These are phyloP conservation scores for Tagetes patula DNA, from an alignment of 129 eudicot genomes.

Conservation along the genomic window DNA sequence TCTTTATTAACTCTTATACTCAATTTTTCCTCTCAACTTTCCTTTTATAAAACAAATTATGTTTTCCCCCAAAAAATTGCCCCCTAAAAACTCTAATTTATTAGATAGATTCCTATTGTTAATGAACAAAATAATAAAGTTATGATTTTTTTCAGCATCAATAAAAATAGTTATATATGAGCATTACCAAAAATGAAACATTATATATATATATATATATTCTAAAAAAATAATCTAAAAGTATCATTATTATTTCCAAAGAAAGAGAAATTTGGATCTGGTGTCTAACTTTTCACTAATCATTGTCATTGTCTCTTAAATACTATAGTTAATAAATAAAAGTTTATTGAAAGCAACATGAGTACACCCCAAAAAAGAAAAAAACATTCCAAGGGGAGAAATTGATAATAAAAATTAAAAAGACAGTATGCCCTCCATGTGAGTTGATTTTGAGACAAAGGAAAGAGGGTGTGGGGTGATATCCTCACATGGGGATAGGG, in stretches of 20 bases:
- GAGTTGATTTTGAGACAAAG: conserved; percentile 38
- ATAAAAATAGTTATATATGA: not conserved
- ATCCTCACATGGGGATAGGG: conserved; percentile 36
- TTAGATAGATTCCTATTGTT: not conserved
- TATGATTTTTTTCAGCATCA: too few relatives aligned
- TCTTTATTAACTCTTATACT: too few relatives aligned
- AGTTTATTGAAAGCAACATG: conserved; percentile 22
- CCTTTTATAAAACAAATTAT: too few relatives aligned
- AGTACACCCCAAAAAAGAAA: conserved; percentile 25
- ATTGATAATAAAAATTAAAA: conserved; percentile 24
- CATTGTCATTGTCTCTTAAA: conserved; percentile 38
- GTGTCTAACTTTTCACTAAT: conserved; percentile 27
- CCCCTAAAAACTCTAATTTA: too few relatives aligned
- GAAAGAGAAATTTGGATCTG: conserved; percentile 8
- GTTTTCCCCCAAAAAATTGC: too few relatives aligned
- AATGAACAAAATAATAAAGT: not conserved
- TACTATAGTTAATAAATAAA: conserved; percentile 13
- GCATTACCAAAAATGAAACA: not conserved
- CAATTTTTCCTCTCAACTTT: too few relatives aligned
- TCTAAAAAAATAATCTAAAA: not conserved
- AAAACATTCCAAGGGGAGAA: conserved; percentile 33
- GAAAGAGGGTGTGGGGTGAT: conserved; percentile 42
- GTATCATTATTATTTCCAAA: not conserved
- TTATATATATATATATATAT: not conserved
- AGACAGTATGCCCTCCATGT: conserved; percentile 49